Evolutionary conservation across 306 rosid species (phyloP), one percentile per base, ranked within the genome.

Genomic region (Inga oerstediana): DNA sequence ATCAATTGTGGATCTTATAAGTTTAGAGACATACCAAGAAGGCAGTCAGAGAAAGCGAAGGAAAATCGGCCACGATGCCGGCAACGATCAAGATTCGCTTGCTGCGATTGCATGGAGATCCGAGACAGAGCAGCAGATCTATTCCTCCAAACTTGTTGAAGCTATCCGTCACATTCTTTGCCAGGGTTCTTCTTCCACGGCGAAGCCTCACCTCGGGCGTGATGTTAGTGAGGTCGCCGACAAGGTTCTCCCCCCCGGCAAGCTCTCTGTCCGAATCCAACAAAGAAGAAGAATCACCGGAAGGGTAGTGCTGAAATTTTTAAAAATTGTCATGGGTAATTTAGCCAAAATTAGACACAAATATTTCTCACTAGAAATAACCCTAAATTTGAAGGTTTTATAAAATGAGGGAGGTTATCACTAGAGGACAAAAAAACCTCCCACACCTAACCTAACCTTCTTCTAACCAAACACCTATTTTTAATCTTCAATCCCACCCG

Each of bases 101-200:
- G 12, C 12, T 32, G 41, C 13, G 34, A 69, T 72, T 74, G 85
- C 83, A 43, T 94, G 98, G 98, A 86, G 82, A 85, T 92, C 98
- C 54, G 87, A 89, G 11, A 48, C 85, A 7, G 79, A 88, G 83
- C 93, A 88, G 15, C 88, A 79, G 87, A 84, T 86, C 93, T 94
- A 94, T 83, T 80, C 92, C 41, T 79, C 91, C 11, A 92, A 87
- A 64, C 97, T 94, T 78, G 54, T 68, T 27, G 82, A 82, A 68
- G 91, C 92, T 7, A 86, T 94, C 70, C 89, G 87, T 5, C 88
- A 67, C 34, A 85, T 75, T 16, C 88, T 76, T 14, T 86, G 86
- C 10, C 83, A 37, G 67, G 78, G 24, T 74, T 58, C 89, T 10
- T 22, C 86, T 1, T 30, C 86, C 8, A 8, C 44, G 24, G 5